Base-by-base conservation (phyloP, 2,329 filamentous ascomycete genomes). In the Plectosphaerella sp. region DNA sequence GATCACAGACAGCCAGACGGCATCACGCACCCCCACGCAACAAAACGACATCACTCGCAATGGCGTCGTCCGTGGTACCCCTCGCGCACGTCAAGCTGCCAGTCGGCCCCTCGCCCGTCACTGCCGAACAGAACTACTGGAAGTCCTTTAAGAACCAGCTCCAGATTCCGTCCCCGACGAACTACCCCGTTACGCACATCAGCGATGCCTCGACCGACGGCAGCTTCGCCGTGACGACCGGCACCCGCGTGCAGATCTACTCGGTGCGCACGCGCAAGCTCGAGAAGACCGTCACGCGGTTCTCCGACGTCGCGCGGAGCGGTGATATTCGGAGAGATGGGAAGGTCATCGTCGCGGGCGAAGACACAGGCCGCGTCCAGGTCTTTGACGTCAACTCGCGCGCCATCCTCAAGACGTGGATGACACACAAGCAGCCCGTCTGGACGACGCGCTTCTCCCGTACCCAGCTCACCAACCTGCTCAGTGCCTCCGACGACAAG, bases 61-160 rank as follows among this genome's bases (percentile, higher is more conserved):
- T 96, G 91, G 91, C 92, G 62, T 89, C 91, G 64, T 86, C 91
- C 74, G 89, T 96, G 63, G 83, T 84, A 69, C 88, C 89, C 55
- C 76, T 96, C 59, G 85, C 86, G 68, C 87, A 87, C 69, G 76
- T 95, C 65, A 95, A 91, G 78, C 82, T 95, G 65, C 86, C 93
- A 52, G 82, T 88, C 57, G 89, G 90, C 48, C 91, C 91, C 52
- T 86, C 88, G 41, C 87, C 90, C 50, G 74, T 93, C 47, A 96
- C 93, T 6, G 87, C 92, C 33, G 94, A 99, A 75, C 92, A 97
- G 73, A 83, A 87, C 59, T 97, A 97, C 78, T 99, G 95, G 95
- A 88, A 88, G 66, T 87, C 88, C 12, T 99, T 99, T 77, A 91
- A 90, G 73, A 94, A 92, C 61, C 89, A 92, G 59, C 84, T 96